Conservation (phyloP, 371 early-diverging fungal genomes). For the Mortierella sp. region DNA sequence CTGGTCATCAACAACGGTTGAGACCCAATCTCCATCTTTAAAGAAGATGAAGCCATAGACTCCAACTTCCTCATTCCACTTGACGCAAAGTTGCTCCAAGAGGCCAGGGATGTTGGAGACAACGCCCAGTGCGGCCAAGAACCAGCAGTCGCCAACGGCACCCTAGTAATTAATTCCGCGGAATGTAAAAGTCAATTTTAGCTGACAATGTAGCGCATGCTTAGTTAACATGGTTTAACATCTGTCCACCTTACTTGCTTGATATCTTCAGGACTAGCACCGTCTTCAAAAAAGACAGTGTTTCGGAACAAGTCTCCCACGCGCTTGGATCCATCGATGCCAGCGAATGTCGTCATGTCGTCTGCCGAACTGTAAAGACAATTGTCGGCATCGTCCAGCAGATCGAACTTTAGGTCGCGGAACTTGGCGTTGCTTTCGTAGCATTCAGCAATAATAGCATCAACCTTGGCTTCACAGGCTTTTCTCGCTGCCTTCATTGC, state of each 20-base stretch:
- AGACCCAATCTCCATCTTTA: constrained; percentile 69
- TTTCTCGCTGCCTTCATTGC: constrained; percentile 35
- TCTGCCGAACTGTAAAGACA: constrained; percentile 28
- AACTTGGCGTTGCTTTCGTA: constrained; percentile 41
- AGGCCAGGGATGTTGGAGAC: constrained; percentile 61
- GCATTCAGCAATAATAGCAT: constrained; percentile 47
- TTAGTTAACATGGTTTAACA: not conserved
- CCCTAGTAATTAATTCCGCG: constrained; percentile 21
- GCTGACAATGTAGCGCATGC: not conserved
- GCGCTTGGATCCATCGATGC: constrained; percentile 35
- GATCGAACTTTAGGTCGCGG: constrained; percentile 41
- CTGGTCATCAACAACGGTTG: constrained; percentile 73
- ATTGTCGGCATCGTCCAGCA: constrained; percentile 22
- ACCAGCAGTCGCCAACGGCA: constrained; percentile 63
- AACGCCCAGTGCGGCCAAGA: constrained; percentile 62
- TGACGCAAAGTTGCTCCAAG: constrained; percentile 56
- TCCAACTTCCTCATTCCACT: constrained; percentile 54
- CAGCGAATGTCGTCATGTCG: constrained; percentile 9
- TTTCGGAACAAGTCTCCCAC: constrained; percentile 33
- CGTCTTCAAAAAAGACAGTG: constrained; percentile 48
- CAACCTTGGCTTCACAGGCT: constrained; percentile 42
- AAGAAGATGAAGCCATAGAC: constrained; percentile 58
- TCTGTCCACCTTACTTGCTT: constrained; percentile 32
- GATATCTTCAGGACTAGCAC: constrained; percentile 50
- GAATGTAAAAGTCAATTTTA: not conserved